Percentiles rank a stretch among this genome's conserved stretches.
Conservation (phyloP, 2,329 filamentous ascomycete species). For the Podosphaera fusca region DNA sequence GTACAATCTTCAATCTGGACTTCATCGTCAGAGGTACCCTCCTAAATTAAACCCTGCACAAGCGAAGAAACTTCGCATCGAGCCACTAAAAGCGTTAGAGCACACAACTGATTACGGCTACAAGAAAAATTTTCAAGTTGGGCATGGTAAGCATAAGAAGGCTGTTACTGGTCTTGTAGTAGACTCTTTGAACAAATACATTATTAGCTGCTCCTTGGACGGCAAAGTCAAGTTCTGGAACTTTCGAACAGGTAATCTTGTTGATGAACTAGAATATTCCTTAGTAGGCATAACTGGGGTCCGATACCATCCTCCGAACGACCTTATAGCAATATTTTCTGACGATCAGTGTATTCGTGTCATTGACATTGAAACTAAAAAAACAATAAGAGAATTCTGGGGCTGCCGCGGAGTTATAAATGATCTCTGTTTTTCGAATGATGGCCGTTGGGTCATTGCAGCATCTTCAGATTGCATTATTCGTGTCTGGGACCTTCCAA, state of each 20-base stretch:
- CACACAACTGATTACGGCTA: constrained; percentile 6
- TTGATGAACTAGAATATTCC: constrained; percentile 67
- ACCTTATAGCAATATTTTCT: constrained; percentile 71
- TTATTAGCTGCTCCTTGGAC: constrained; percentile 74
- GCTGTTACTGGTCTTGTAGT: constrained; percentile 70
- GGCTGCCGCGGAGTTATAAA: constrained; percentile 51
- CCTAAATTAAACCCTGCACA: constrained; percentile 55
- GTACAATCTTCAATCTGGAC: constrained; percentile 89
- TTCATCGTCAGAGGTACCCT: constrained; percentile 72
- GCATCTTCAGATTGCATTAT: constrained; percentile 61
- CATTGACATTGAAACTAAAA: constrained; percentile 74
- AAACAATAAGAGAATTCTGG: constrained; percentile 82
- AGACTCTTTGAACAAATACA: constrained; percentile 66
- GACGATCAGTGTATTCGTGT: constrained; percentile 74
- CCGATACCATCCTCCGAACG: constrained; percentile 60
- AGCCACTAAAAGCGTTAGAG: constrained; percentile 24
- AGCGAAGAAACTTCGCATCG: constrained; percentile 49
- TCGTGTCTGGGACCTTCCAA: constrained; percentile 85
- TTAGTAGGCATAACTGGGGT: constrained; percentile 50
- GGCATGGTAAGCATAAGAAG: constrained; percentile 52
- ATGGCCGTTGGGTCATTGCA: constrained; percentile 82
- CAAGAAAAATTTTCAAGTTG: constrained; percentile 14
- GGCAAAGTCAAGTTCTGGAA: constrained; percentile 97
- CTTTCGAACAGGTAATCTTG: constrained; percentile 57
- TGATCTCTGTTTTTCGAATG: constrained; percentile 73